Evolutionary conservation across 202 grass and related monocot genomes (phyloP), one percentile per base, ranked within the genome.

Genomic region (Hordeum pubiflorum): DNA sequence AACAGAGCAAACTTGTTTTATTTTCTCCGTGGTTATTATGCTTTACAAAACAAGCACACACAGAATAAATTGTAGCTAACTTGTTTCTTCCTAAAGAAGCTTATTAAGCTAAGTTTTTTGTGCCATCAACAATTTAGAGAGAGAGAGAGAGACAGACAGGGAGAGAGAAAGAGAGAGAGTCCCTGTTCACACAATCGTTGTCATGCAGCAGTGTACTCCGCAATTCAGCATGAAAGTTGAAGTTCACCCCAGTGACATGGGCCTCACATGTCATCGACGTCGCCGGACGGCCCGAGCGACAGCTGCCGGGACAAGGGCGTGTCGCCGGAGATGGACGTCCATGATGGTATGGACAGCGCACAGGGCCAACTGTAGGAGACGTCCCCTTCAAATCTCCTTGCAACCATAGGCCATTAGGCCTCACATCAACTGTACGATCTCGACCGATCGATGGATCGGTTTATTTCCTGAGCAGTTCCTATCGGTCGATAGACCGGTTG

Each of bases 331-430:
- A 72, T 72, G 23, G 32, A 79, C 38, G 29, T 50, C 68, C 63
- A 59, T 75, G 69, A 34, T 46, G n/a, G n/a, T 62, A 58, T 21
- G 21, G 36, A 79, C 26, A 74, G 46, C 67, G 67, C 22, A 41
- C 72, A 65, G 62, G 34, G 55, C 41, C 23, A 63, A 64, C 27
- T 33, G 24, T 21, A 65, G 82, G 78, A 78, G 63, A 54, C 38
- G 83, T 89, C 79, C 67, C 79, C 58, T 78, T 89, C 87, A 44
- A 80, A 74, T 73, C 78, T 73, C 78, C 72, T 46, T 14, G 50
- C 79, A 79, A 79, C 82, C 66, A 89, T 78, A 85, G 71, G 60
- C 66, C 77, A 68, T 46, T 78, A 85, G 71, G 60, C 66, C 77
- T 74, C 58, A 61, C 66, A 41, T 78, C 73, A 73, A 64, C 82